Base-by-base conservation (phyloP, 768 basidiomycete genomes). In the Pisolithus sp. region DNA sequence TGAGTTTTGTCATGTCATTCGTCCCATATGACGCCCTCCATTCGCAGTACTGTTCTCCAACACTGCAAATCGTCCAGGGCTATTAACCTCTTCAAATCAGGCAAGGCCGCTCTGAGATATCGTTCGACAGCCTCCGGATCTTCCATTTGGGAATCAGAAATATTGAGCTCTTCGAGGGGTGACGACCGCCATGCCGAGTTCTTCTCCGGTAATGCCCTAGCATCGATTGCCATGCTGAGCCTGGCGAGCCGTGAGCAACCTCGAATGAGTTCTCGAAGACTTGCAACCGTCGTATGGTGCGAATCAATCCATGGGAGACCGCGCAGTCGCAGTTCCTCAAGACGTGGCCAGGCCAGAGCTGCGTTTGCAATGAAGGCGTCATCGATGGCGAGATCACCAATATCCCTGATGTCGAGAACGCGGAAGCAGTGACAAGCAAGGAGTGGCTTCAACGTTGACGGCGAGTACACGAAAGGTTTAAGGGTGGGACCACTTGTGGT, bases 261-360 rank as follows among this genome's bases (percentile, higher is more conserved):
- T 51, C 30, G 53, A 7, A 58, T 47, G 24, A 66, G 58, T 23
- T 51, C 53, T 3, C 64, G 60, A 7, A 66, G 13, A n/a, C 66
- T 60, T 7, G 55, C 53, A 5, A 66, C 51, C 7, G 64, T 65
- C 38, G 62, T 21, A 56, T 2, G 13, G 23, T 30, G 55, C 46
- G 30, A 42, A 55, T 13, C 52, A 51, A 1, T 56, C 65, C 65
- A 68, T n/a, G 66, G 60, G 36, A 68, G 54, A 28, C 65, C 59
- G n/a, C 60, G 59, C 42, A 68, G 58, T 37, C 61, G 57, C 2
- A 67, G 51, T 23, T 67, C 67, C 17, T 62, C 62, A 17, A 67
- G 51, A 2, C 46, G 26, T 10, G 59, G 57, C 66, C 66, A 67
- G 1, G 65, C 65, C 8, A 42, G 49, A n/a, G 62, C 65, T 1